phyloP scores from a whole-genome alignment of 2,329 filamentous ascomycete genomes.

The Thelonectria discophora region DNA sequence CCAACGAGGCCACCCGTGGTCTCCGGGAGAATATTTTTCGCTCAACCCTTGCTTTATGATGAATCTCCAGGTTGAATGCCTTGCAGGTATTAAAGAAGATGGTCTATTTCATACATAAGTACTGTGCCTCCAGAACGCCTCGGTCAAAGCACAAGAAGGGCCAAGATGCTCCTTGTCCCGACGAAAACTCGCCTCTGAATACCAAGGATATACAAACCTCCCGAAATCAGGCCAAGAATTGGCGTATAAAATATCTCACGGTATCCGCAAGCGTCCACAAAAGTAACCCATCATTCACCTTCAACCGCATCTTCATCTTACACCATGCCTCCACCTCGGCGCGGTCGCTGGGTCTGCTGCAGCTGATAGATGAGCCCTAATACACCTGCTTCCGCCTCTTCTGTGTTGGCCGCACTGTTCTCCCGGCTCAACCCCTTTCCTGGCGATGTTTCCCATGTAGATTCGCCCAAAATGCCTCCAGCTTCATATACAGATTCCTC shows the following conservation, averaged over 20 bases:
- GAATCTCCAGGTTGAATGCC: not conserved
- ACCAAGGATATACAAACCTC: not conserved
- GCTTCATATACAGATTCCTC: slow-evolving; percentile 63
- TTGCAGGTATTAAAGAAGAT: not conserved
- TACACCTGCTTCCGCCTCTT: slow-evolving; percentile 63
- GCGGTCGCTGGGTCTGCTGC: slow-evolving; percentile 64
- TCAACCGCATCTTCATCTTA: slow-evolving; percentile 12
- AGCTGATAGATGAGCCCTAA: slow-evolving; percentile 67
- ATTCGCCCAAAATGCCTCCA: slow-evolving; percentile 63
- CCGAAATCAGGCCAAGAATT: not conserved
- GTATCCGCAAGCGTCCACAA: slow-evolving; percentile 4
- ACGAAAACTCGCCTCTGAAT: not conserved
- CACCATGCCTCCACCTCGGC: slow-evolving; percentile 54
- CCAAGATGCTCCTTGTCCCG: not conserved
- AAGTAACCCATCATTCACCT: not conserved
- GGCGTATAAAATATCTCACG: not conserved
- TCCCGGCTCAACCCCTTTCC: slow-evolving; percentile 61
- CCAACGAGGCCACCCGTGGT: not conserved
- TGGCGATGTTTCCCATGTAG: slow-evolving; percentile 67
- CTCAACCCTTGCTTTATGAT: not conserved
- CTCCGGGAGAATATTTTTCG: not conserved
- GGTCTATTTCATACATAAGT: too few species aligned
- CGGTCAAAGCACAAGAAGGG: not conserved
- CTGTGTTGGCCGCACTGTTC: slow-evolving; percentile 57
- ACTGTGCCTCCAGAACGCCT: not conserved